Base-by-base conservation (phyloP, 306 rosid species). In the Erythrophleum fordii region DNA sequence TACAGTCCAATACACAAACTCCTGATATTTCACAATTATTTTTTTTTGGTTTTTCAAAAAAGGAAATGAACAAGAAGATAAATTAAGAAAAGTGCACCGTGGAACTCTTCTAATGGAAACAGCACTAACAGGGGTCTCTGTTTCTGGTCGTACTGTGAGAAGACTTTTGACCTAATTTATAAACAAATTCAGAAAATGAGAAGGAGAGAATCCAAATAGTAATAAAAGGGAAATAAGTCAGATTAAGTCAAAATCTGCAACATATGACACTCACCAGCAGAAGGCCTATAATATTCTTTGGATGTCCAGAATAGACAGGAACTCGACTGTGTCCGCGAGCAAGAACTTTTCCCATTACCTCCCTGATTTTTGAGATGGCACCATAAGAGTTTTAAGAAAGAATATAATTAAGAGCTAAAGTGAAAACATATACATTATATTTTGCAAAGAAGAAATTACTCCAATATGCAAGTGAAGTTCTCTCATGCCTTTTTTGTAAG, bases 261-360 rank as follows among this genome's bases (percentile, higher is more conserved):
- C 61, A 20, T 26, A 56, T 18, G 77, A 66, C 45, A 84, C 93
- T 56, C 66, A 91, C 99, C 89, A 96, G 88, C 56, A 96, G 91
- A 84, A 96, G 98, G 65, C 99, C 99, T 23, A 96, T 96, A 53
- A 96, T 49, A 85, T 96, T 96, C 85, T 81, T 96, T 39, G 94
- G 93, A 82, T 92, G 92, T 73, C 98, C 99, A 77, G 99, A 92
- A 84, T 93, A 96, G 53, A 96, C 98, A 71, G 99, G 99, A 88
- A 96, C 97, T 64, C 99, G 88, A 82, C 99, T 96, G 81, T 96
- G 99, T 69, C 99, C 99, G 1, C 99, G 96, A 45, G 98, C 99
- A 73, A 96, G 93, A 85, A 96, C 48, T 93, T 93, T 96, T 29
- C 97, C 98, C 97, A 93, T 96, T 70, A 97, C 97, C 73, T 96